These are phyloP conservation scores for Tolypocladium sp. DNA, from an alignment of 2,329 filamentous ascomycete species.

Conservation along the genomic window DNA sequence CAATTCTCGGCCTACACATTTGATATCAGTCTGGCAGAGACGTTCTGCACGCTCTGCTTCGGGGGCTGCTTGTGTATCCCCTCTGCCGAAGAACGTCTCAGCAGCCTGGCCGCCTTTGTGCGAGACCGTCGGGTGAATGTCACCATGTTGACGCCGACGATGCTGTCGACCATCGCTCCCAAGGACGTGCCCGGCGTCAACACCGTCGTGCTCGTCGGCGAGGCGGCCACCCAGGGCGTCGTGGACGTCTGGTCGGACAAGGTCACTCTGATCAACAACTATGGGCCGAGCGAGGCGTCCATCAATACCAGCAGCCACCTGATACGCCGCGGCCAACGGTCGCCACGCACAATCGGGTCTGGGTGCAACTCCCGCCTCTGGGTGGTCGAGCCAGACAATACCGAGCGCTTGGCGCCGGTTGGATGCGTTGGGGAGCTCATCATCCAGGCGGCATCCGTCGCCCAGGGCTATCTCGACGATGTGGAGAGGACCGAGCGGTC, in stretches of 20 bases:
- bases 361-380: slow-evolving; percentile 3
- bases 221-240: neutral
- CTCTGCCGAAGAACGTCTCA: neutral
- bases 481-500: slow-evolving; percentile 7
- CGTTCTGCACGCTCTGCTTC: neutral
- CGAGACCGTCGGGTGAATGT: no score
- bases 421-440: slow-evolving; percentile 15
- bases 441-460: slow-evolving; percentile 13
- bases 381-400: slow-evolving; percentile 10
- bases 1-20: slow-evolving; percentile 5
- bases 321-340: no score
- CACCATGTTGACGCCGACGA: neutral
- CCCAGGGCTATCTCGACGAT: slow-evolving; percentile 12
- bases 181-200: neutral
- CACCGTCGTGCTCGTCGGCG: neutral
- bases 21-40: slow-evolving; percentile 3
- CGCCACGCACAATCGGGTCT: neutral
- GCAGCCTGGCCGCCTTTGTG: slow-evolving; percentile 1
- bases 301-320: neutral
- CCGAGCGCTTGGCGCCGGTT: slow-evolving; percentile 7
- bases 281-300: neutral
- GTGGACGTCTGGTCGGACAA: neutral
- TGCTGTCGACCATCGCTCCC: neutral
- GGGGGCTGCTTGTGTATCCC: slow-evolving; percentile 4
- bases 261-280: neutral